These are phyloP conservation scores for Panicum hallii DNA, from an alignment of 202 grass and related monocot genomes.

Conservation along the genomic window DNA sequence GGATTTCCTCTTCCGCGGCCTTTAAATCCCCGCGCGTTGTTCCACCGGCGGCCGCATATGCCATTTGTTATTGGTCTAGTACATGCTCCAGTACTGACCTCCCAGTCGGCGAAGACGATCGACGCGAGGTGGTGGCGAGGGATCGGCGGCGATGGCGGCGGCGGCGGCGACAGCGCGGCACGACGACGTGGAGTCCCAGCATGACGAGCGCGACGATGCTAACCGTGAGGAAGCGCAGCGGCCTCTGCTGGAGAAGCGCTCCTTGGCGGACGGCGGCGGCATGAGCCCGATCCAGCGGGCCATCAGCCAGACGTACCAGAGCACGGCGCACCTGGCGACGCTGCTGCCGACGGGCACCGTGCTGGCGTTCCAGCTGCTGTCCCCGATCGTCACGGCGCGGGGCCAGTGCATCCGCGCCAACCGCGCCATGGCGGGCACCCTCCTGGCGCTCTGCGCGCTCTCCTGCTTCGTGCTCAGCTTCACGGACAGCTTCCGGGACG, in stretches of 20 bases:
- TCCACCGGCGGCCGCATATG: neutral
- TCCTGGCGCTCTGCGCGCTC: constrained; percentile 67
- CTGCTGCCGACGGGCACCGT: constrained; percentile 84
- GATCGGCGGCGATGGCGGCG: neutral
- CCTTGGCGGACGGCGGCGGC: neutral
- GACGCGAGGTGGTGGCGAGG: neutral
- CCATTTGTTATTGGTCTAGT: neutral
- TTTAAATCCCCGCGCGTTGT: constrained; percentile 34
- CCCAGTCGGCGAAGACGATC: neutral
- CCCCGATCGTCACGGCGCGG: constrained; percentile 59
- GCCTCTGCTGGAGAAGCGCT: constrained; percentile 55
- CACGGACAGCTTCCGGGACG: constrained; percentile 74
- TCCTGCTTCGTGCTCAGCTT: constrained; percentile 86
- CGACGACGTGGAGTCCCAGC: constrained; percentile 32
- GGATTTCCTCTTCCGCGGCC: constrained; percentile 11
- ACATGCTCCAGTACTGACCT: neutral
- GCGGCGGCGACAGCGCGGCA: neutral
- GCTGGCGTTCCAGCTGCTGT: constrained; percentile 75
- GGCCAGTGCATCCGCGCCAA: constrained; percentile 58
- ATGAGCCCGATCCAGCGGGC: constrained; percentile 62
- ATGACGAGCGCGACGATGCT: neutral
- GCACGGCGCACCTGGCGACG: constrained; percentile 73
- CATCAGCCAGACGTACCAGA: constrained; percentile 81
- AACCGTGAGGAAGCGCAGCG: constrained; percentile 8
- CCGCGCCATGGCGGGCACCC: constrained; percentile 51